Evolutionary conservation across 2,329 filamentous ascomycete species (phyloP), one percentile per base, ranked within the genome.

Genomic region (Xylariaceae sp.): DNA sequence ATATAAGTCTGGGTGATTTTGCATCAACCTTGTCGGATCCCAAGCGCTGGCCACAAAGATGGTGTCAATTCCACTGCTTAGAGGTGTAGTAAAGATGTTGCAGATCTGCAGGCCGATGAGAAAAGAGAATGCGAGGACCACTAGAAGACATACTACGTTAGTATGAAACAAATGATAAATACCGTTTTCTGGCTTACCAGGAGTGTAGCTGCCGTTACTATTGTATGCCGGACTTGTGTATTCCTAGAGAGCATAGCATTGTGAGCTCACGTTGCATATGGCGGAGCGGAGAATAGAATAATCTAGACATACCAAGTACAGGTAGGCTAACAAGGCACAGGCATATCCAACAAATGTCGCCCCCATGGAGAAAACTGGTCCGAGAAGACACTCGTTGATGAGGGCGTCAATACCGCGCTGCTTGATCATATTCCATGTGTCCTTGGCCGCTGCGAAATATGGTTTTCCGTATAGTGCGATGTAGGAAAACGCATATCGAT

Each of bases 401-500:
- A 97, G 82, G 0, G 91, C 92, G 64, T 97, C 92, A 55, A 97
- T 87, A 23, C 93, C 93, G 26, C 93, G 89, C 66, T 95, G 85
- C 70, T 92, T 93, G 77, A 96, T 92, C 88, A 96, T 59, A 62
- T 67, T 84, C 90, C 91, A 96, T 0, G 91, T 96, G 63, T 91
- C 90, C 74, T 95, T 96, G 29, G 92, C 92, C 0, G 92, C 89
- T 1, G 85, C 80, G 49, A 97, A 82, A 69, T 97, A 97, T 1
- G 88, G 76, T 71, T 95, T 95, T 15, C 93, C 93, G 68, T 97
- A 97, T 0, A 97, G 79, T 0, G 93, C 92, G 67, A 97, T 96
- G 68, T 97, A 91, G 24, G 86, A 92, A 73, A 95, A 96, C 1
- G 92, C 92, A 63, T 95, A 96, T 63, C 91, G 85, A 74, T 97